Conservation (phyloP, 164 flowering plant species). For the Chimonanthus salicifolius region DNA sequence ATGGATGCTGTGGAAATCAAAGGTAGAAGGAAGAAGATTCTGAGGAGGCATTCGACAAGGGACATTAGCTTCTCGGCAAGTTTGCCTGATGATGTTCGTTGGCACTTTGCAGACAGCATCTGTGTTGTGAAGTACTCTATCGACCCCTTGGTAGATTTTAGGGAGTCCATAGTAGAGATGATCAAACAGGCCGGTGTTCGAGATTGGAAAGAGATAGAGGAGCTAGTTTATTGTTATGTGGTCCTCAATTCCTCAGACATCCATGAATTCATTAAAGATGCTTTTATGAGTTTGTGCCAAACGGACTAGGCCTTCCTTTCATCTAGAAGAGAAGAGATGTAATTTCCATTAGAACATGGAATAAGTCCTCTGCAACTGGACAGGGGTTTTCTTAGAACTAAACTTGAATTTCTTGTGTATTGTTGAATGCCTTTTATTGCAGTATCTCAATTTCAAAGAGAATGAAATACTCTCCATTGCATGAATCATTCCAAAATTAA, state of each 20-base stretch:
- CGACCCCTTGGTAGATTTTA: conserved; percentile 37
- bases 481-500: not conserved
- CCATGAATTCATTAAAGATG: conserved; percentile 35
- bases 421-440: no score
- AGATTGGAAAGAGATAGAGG: conserved; percentile 55
- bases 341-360: not conserved
- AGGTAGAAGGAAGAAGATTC: conserved; percentile 11
- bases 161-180: conserved; percentile 49
- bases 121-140: conserved; percentile 44
- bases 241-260: conserved; percentile 46
- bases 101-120: conserved; percentile 34
- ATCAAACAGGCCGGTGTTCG: conserved; percentile 30
- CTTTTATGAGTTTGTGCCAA: conserved; percentile 34
- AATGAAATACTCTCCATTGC: not conserved
- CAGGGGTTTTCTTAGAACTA: not conserved
- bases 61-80: conserved; percentile 46
- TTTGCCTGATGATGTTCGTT: conserved; percentile 40
- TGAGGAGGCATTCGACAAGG: conserved; percentile 2
- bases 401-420: not conserved
- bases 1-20: conserved; percentile 6
- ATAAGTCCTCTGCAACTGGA: not conserved
- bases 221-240: conserved; percentile 50
- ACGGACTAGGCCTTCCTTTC: not conserved
- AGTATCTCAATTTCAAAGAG: no score
- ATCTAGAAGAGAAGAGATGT: not conserved